Percentiles rank a stretch among this genome's conserved stretches.
These are phyloP conservation scores for Ustilago loliicola DNA, from an alignment of 1,284 basidiomycete species.

Conservation along the genomic window DNA sequence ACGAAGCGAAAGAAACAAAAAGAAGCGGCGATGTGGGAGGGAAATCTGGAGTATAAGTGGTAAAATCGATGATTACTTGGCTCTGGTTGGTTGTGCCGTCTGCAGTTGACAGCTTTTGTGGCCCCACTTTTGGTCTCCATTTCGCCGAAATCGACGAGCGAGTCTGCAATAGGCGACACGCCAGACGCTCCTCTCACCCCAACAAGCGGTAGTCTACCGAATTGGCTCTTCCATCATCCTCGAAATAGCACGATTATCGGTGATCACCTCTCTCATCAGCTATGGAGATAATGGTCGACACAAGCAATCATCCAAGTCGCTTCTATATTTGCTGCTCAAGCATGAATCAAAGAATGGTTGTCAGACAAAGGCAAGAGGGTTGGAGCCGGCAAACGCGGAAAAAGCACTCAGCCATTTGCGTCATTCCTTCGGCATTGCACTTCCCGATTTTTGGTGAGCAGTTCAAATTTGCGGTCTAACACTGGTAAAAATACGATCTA, in stretches of 20 bases:
- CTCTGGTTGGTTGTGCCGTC: constrained; percentile 1
- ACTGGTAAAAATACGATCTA: not conserved
- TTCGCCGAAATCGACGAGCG: not conserved
- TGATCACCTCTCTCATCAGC: too few species aligned
- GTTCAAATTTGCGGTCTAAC: not conserved
- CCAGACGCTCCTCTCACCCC: not conserved
- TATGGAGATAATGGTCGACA: not conserved
- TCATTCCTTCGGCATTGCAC: constrained; percentile 4
- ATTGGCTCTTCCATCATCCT: not conserved
- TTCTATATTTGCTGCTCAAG: constrained; percentile 1
- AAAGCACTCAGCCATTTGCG: constrained; percentile 12
- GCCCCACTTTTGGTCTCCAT: not conserved
- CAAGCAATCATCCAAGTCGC: not conserved
- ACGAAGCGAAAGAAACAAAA: too few species aligned
- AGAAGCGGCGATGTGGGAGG: constrained; percentile 8
- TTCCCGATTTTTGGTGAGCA: not conserved
- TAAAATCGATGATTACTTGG: not conserved
- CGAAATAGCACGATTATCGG: not conserved
- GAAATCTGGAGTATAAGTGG: constrained; percentile 20
- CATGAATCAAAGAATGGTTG: constrained; percentile 4
- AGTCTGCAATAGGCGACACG: not conserved
- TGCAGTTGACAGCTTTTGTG: constrained; percentile 1
- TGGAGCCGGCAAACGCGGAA: constrained; percentile 6
- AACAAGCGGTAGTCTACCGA: constrained; percentile 4
- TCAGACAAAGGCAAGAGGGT: not conserved